A percentile compares a stretch with the other conserved stretches of the same genome.
Conservation (phyloP, 345 rosid species). For the Aquilaria sinensis region DNA sequence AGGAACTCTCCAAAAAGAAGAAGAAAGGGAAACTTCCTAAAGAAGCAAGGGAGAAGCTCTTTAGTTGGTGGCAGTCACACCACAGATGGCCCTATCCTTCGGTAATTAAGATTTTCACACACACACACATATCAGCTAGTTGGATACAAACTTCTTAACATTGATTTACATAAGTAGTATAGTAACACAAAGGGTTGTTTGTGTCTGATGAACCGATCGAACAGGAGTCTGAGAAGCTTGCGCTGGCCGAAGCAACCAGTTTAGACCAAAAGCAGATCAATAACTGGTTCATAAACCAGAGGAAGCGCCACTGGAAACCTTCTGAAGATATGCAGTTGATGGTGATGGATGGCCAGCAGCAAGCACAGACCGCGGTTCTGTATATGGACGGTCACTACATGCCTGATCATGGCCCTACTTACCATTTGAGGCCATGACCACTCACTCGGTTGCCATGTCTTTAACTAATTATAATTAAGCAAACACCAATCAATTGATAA, state of each 20-base stretch:
- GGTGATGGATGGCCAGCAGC: conserved; percentile 89
- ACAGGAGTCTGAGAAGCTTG: conserved; percentile 89
- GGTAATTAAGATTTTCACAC: conserved; percentile 26
- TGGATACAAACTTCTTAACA: too few species aligned
- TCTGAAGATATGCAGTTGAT: conserved; percentile 94
- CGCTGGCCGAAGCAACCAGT: conserved; percentile 82
- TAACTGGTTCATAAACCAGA: conserved; percentile 92
- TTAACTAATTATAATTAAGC: too few species aligned
- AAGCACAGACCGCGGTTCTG: conserved; percentile 58
- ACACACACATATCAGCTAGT: too few species aligned
- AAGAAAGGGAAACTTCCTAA: conserved; percentile 94
- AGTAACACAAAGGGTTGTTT: not conserved
- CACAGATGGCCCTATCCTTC: conserved; percentile 98
- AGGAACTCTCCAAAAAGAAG: conserved; percentile 88
- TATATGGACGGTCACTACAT: conserved; percentile 84
- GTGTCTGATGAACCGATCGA: not conserved
- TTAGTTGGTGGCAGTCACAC: conserved; percentile 91
- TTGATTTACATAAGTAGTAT: not conserved
- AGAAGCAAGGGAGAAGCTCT: conserved; percentile 94
- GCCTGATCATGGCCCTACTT: conserved; percentile 58
- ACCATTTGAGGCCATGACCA: conserved; percentile 69
- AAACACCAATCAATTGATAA: too few species aligned
- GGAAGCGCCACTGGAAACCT: conserved; percentile 95
- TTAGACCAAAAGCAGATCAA: conserved; percentile 92
- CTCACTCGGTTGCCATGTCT: too few species aligned